phyloP scores from a whole-genome alignment of 2,329 filamentous ascomycete species.

The Pseudogymnoascus sp. region DNA sequence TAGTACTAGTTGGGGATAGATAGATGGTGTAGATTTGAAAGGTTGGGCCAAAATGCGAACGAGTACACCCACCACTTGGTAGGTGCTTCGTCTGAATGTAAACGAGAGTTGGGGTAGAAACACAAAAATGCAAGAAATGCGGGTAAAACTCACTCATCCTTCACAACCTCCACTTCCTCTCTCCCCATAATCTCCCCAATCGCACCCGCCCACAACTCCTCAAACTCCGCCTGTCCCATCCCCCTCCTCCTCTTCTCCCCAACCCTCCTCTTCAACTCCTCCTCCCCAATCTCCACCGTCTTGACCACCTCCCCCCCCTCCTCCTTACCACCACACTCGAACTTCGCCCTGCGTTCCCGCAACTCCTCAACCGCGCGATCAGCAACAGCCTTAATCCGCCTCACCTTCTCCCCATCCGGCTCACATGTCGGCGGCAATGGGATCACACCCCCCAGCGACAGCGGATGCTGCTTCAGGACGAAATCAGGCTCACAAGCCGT shows the following conservation, averaged over 20 bases:
- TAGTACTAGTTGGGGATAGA: background rate
- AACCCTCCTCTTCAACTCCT: constrained; percentile 70
- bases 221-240: constrained; percentile 82
- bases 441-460: constrained; percentile 70
- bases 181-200: constrained; percentile 60
- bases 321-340: constrained; percentile 73
- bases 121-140: constrained; percentile 13
- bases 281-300: constrained; percentile 54
- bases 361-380: constrained; percentile 82
- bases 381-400: constrained; percentile 77
- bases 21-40: background rate
- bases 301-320: constrained; percentile 50
- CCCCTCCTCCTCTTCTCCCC: constrained; percentile 69
- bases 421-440: constrained; percentile 89
- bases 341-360: constrained; percentile 75
- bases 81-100: background rate
- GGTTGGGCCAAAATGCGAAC: too few relatives aligned
- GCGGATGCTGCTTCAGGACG: constrained; percentile 72
- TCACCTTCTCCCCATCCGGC: constrained; percentile 85
- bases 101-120: background rate
- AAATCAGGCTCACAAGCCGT: constrained; percentile 82
- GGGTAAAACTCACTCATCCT: constrained; percentile 44
- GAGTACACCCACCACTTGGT: background rate
- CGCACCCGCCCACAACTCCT: constrained; percentile 72
- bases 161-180: constrained; percentile 50